These are phyloP conservation scores for Mycena crocata DNA, from an alignment of 768 basidiomycete genomes.

Conservation along the genomic window DNA sequence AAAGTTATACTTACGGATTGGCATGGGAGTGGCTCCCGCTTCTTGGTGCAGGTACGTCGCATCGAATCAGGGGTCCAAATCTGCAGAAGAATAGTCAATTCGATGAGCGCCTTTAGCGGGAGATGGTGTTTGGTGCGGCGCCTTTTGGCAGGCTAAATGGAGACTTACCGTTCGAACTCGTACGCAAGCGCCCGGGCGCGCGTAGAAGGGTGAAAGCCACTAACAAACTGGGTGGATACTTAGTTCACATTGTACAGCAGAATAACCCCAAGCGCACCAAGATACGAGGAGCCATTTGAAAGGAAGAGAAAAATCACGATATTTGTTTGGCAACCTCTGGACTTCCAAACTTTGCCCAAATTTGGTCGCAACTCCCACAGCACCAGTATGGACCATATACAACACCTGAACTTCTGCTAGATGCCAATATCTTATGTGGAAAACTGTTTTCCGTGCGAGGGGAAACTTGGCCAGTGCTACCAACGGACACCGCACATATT, in stretches of 20 bases:
- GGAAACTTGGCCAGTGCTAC: not conserved
- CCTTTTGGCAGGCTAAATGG: slow-evolving; percentile 11
- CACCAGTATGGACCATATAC: slow-evolving; percentile 14
- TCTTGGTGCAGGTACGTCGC: slow-evolving; percentile 90
- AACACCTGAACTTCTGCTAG: slow-evolving; percentile 9
- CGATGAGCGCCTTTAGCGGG: too few relatives aligned
- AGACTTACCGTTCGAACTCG: slow-evolving; percentile 84
- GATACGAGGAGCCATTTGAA: slow-evolving; percentile 80
- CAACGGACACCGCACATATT: slow-evolving; percentile 14
- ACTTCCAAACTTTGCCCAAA: too few relatives aligned
- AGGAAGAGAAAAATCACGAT: slow-evolving; percentile 33
- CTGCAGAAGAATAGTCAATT: slow-evolving; percentile 56
- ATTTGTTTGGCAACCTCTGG: too few relatives aligned
- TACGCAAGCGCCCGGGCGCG: slow-evolving; percentile 86
- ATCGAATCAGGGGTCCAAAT: slow-evolving; percentile 85
- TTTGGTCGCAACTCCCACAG: not conserved
- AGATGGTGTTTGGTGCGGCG: not conserved
- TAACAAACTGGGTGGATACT: slow-evolving; percentile 75
- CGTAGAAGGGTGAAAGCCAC: slow-evolving; percentile 86
- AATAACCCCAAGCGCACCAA: slow-evolving; percentile 44
- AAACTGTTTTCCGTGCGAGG: slow-evolving; percentile 12
- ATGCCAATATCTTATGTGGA: slow-evolving; percentile 28
- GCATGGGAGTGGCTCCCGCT: slow-evolving; percentile 78
- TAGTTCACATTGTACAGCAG: not conserved
- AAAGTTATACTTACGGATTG: slow-evolving; percentile 83